Evolutionary conservation across 2,329 filamentous ascomycete genomes (phyloP), one percentile per base, ranked within the genome.

Genomic region (Xylariales sp.): DNA sequence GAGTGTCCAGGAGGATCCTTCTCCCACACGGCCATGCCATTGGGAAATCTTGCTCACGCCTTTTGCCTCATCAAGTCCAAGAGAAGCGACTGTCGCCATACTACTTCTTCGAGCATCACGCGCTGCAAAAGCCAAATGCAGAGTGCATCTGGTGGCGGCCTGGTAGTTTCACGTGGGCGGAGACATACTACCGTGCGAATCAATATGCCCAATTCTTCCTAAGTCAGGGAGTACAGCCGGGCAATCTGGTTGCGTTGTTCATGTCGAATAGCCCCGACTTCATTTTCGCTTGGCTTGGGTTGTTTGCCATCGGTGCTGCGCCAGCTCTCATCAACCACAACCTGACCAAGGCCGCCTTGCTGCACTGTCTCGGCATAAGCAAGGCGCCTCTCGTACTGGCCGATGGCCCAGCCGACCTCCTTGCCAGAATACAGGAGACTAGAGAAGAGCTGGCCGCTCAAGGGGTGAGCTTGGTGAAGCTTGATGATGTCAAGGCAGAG

Each of bases 291-390:
- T 84, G 82, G 76, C 55, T 86, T 29, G 83, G 76, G 0, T 63
- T 82, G 3, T 76, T 76, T 70, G 73, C 78, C 8, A 75, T 87
- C 42, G 84, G 84, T 3, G 78, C 78, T 11, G 80, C 80, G 0
- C 84, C 84, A 0, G 82, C 84, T 1, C 73, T 84, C 60, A 82
- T 88, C 57, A 88, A 88, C 57, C 78, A 82, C 56, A 82, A 87
- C 53, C 64, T 88, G 6, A 68, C 73, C 6, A 78, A 76, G 0
- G 73, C 81, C 48, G 76, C 81, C 2, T 59, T 88, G 48, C 52
- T 85, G 33, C 82, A 87, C 59, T 86, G 81, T 40, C 56, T 87
- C 25, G 70, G 68, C 45, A 70, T 84, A 39, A 76, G 74, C 36
- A 70, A 69, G 4, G 69, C 78, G 3, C 70, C 64, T 31, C 45